Evolutionary conservation across 495 filamentous ascomycete species (phyloP), one percentile per base, ranked within the genome.

Genomic region (Neurospora pannonica): DNA sequence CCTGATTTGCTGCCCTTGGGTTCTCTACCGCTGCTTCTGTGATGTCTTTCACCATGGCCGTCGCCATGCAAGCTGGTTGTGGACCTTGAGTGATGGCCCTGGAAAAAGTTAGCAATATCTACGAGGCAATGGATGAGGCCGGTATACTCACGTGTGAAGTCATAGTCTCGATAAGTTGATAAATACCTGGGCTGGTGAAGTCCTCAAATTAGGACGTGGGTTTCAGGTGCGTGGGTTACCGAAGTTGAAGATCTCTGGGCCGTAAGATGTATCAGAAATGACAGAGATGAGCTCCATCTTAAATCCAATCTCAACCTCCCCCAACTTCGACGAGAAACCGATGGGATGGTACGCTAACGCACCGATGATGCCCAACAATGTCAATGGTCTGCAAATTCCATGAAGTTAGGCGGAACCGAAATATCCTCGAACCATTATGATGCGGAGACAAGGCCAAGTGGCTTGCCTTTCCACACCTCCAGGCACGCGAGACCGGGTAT

Each of bases 211-310:
- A 31, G 15, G n/a, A 40, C 67, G 10, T 28, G n/a, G 36, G 43
- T 48, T 42, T 17, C 62, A 15, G 3, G 37, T 31, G 42, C 24
- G 48, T 48, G 73, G 10, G 11, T 71, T 15, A 37, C 28, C 62
- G 5, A 71, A 17, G 15, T 67, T 60, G n/a, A 62, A 24, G 46
- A 21, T 46, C 38, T 38, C 37, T 28, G 28, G 48, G 2, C 13
- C 15, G 15, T 15, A 62, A 76, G 76, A 76, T 77, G 71, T 71
- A 31, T 76, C 76, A 76, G 31, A 77, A 77, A 76, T 76, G 76
- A 77, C 39, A 76, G 76, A 76, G 54, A 74, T 70, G 38, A 36
- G 15, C 13, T 24, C 72, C 38, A 31, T 70, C 10, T 17, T 71
- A 42, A 31, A 28, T 34, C 38, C 21, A 37, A 69, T 38, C 38